Conservation (phyloP, 2,329 filamentous ascomycete species). For the Penicillium sclerotigenum region DNA sequence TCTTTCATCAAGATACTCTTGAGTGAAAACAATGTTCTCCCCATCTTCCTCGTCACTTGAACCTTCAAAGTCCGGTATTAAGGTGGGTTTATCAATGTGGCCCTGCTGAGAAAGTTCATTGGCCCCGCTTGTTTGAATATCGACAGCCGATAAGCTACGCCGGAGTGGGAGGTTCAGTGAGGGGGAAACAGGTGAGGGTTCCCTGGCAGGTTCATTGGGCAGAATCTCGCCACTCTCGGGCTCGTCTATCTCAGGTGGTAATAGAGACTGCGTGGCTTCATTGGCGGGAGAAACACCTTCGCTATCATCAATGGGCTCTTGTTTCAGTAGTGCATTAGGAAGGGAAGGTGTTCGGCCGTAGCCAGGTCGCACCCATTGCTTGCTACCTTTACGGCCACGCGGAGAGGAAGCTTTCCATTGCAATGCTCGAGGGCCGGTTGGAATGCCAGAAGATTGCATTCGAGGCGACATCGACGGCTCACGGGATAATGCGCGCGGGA, state of each 20-base stretch:
- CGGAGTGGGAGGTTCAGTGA: slow-evolving; percentile 17
- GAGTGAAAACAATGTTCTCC: slow-evolving; percentile 45
- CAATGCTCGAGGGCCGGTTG: slow-evolving; percentile 43
- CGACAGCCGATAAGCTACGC: slow-evolving; percentile 8
- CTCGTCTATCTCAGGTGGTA: not conserved
- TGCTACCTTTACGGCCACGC: slow-evolving; percentile 35
- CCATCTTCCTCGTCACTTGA: slow-evolving; percentile 47
- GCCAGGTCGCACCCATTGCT: slow-evolving; percentile 41
- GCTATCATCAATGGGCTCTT: slow-evolving; percentile 33
- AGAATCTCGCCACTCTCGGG: slow-evolving; percentile 4
- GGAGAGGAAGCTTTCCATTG: slow-evolving; percentile 31
- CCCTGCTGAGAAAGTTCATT: slow-evolving; percentile 1
- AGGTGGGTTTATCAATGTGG: slow-evolving; percentile 11
- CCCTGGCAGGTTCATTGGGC: slow-evolving; percentile 1
- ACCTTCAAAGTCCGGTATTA: slow-evolving; percentile 35
- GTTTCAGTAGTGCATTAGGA: slow-evolving; percentile 25
- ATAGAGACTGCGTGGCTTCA: slow-evolving; percentile 16
- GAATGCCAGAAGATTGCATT: slow-evolving; percentile 36
- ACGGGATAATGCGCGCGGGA: slow-evolving; percentile 29
- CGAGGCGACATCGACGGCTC: slow-evolving; percentile 38
- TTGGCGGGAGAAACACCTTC: slow-evolving; percentile 19
- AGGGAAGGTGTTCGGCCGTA: slow-evolving; percentile 29
- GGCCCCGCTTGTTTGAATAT: slow-evolving; percentile 4
- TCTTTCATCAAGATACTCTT: slow-evolving; percentile 47
- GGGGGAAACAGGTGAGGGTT: slow-evolving; percentile 7